Evolutionary conservation across 192 early-diverging fungal species (phyloP).

Genomic region (Coemansia javaensis): DNA sequence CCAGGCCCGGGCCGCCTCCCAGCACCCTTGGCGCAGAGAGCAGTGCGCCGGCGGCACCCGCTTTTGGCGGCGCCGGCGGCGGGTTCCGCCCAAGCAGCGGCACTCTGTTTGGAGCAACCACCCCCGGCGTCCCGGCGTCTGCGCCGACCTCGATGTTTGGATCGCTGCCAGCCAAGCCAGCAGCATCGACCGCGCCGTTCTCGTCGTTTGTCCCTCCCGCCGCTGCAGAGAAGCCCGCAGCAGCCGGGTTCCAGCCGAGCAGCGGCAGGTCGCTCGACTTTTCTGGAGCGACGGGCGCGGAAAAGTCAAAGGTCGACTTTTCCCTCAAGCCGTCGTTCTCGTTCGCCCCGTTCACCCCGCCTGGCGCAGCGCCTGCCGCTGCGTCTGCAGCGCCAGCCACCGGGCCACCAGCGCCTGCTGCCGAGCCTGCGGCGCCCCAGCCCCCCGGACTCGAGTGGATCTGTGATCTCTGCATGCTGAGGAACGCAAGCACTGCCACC

Average conservation of each 20-base stretch:
- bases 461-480: slow-evolving; percentile 28
- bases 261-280: slow-evolving; percentile 9
- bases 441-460: slow-evolving; percentile 13
- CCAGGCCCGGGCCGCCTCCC: slow-evolving; percentile 11
- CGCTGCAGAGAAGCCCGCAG: background rate
- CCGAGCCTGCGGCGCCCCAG: background rate
- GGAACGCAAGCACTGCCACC: slow-evolving; percentile 2
- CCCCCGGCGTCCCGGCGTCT: background rate
- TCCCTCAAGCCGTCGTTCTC: slow-evolving; percentile 1
- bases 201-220: background rate
- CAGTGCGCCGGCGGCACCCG: background rate
- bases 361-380: background rate
- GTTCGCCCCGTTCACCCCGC: slow-evolving; percentile 1
- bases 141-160: background rate
- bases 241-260: slow-evolving; percentile 10
- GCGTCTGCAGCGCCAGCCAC: background rate
- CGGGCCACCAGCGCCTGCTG: too few species aligned
- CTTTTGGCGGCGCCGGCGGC: background rate
- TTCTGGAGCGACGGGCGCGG: background rate
- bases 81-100: slow-evolving; percentile 6
- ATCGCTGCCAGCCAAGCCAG: too few species aligned
- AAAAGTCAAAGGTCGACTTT: background rate
- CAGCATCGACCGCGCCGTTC: background rate
- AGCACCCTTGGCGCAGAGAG: too few species aligned
- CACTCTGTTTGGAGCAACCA: background rate